phyloP scores from a whole-genome alignment of 2,329 filamentous ascomycete species.

The Aspergillus terreus region DNA sequence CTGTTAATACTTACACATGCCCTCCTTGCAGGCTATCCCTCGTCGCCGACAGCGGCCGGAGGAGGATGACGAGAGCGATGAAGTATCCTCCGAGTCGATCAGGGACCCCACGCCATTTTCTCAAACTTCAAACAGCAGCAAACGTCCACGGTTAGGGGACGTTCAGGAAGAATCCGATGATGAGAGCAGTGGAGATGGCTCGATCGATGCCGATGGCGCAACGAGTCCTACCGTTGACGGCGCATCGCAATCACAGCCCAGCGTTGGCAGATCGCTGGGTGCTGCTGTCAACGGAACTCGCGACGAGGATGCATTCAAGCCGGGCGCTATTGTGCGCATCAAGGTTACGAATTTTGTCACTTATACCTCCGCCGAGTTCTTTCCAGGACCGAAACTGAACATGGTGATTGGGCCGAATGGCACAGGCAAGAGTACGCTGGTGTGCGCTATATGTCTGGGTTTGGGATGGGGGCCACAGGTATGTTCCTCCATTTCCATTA shows the following conservation, averaged over 20 bases:
- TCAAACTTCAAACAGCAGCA: slow-evolving; percentile 26
- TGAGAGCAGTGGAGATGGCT: not conserved
- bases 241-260: not conserved
- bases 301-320: slow-evolving; percentile 32
- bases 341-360: slow-evolving; percentile 88
- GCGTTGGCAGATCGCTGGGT: not conserved
- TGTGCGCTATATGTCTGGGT: slow-evolving; percentile 93
- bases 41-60: slow-evolving; percentile 27
- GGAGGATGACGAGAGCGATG: slow-evolving; percentile 25
- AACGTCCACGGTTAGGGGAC: slow-evolving; percentile 29
- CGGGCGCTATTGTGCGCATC: slow-evolving; percentile 86
- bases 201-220: not conserved
- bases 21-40: slow-evolving; percentile 20
- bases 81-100: slow-evolving; percentile 10
- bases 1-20: slow-evolving; percentile 21
- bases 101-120: slow-evolving; percentile 20
- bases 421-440: slow-evolving; percentile 93
- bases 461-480: slow-evolving; percentile 73
- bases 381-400: slow-evolving; percentile 86
- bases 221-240: not conserved
- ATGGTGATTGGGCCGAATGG: slow-evolving; percentile 99
- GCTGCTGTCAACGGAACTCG: not conserved
- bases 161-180: slow-evolving; percentile 2
- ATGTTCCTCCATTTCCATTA: slow-evolving; percentile 11
- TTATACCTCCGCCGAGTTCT: slow-evolving; percentile 87